Conservation (phyloP, 768 basidiomycete genomes). For the Hebeloma cylindrosporum region DNA sequence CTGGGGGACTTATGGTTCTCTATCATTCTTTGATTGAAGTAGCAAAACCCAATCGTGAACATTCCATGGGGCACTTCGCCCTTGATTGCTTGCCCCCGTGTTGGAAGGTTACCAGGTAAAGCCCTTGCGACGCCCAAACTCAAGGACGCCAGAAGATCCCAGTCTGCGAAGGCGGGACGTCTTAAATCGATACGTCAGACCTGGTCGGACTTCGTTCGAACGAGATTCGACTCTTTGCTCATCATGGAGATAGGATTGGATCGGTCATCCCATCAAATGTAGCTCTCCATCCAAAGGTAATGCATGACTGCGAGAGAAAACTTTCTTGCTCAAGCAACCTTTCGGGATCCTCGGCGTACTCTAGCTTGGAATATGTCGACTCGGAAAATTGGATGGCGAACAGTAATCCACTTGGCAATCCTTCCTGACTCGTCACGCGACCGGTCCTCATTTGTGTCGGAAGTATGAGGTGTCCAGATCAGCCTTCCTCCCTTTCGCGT, state of each 20-base stretch:
- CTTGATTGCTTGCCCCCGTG: conserved; percentile 69
- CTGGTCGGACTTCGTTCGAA: conserved; percentile 74
- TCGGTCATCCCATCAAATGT: conserved; percentile 23
- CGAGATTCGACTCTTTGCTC: conserved; percentile 62
- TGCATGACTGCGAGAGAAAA: conserved; percentile 73
- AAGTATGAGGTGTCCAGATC: conserved; percentile 78
- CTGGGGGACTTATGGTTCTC: conserved; percentile 81
- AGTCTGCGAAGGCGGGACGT: conserved; percentile 74
- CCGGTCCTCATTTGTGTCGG: conserved; percentile 77
- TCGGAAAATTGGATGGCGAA: conserved; percentile 80
- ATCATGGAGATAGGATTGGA: neutral
- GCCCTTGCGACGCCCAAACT: conserved; percentile 79
- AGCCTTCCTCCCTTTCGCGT: conserved; percentile 63
- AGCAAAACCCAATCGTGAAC: conserved; percentile 68
- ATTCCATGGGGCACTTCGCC: conserved; percentile 65
- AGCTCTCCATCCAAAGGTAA: conserved; percentile 76
- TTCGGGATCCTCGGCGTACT: conserved; percentile 58
- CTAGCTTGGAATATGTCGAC: conserved; percentile 67
- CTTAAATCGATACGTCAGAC: conserved; percentile 78
- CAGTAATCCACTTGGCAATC: conserved; percentile 79
- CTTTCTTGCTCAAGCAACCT: conserved; percentile 59
- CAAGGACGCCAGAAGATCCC: conserved; percentile 65
- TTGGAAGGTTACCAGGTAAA: conserved; percentile 68
- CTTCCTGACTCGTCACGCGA: conserved; percentile 76
- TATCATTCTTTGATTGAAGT: conserved; percentile 73